Base-by-base conservation (phyloP, 768 basidiomycete species). In the Dentipellis sp. region DNA sequence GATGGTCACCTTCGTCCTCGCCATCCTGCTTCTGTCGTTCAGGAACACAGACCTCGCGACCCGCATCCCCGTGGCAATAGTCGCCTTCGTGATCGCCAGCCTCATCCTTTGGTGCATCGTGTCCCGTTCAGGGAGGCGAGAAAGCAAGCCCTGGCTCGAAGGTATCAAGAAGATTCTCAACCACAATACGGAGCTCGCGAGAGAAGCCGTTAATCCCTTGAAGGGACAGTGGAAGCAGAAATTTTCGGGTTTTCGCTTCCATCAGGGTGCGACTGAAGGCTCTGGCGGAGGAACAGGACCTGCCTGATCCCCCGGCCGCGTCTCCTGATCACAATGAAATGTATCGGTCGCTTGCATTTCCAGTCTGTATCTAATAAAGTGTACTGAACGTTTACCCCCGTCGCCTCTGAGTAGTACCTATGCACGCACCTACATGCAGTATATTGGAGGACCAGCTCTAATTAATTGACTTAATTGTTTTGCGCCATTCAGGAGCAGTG, bases 21-120 rank as follows among this genome's bases (percentile, higher is more conserved):
- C 56, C 6, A 19, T 62, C 34, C 38, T 60, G 34, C 14, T 57
- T 1, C 16, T 62, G 8, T 59, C 55, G 35, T 59, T 55, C 55
- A 17, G 6, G 1, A 48, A 53, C 9, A 54, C 60, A 39, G 51
- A 55, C 19, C 16, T 16, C 1, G 8, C 42, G 16, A 62, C 58
- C 42, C 53, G 50, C 16, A 35, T 52, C 17, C 48, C 29, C 17
- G 46, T 59, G 12, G 22, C 29, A 10, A 19, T 57, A 14, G 42
- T 45, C 8, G 12, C 42, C 16, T 16, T 45, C 8, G 42, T 14
- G 10, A 19, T 45, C 14, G 19, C 19, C 9, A 19, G n/a, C 8
- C 19, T 45, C n/a, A 45, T 45, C n/a, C 16, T 17, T 8, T 45
- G 42, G 42, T 19, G 42, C n/a, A 45, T 45, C 42, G 6, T 45